Evolutionary conservation across 139 green algal species (phyloP).

Genomic region (Chlamydomonas incerta): DNA sequence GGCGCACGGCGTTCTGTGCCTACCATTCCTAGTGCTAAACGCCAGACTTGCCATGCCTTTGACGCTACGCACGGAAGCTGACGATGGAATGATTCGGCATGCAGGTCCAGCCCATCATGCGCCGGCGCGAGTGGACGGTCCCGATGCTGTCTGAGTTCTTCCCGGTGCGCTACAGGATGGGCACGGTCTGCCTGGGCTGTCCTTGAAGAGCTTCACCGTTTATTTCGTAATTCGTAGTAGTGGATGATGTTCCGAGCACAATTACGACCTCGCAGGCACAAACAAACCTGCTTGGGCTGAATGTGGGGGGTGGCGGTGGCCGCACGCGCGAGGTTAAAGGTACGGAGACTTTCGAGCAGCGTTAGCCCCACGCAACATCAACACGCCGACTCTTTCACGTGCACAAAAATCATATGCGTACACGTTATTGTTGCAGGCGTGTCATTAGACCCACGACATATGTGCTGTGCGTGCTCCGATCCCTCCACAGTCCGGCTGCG

Average conservation of each 20-base stretch:
- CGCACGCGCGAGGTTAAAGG: constrained; percentile 42
- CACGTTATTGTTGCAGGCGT: too few species aligned
- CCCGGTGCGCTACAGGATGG: constrained; percentile 42
- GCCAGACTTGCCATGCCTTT: not conserved
- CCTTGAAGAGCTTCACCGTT: too few species aligned
- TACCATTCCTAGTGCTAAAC: too few species aligned
- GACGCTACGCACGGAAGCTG: not conserved
- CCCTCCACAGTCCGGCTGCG: constrained; percentile 1
- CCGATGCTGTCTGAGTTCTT: constrained; percentile 83
- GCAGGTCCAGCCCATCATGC: constrained; percentile 93
- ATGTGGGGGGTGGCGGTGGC: constrained; percentile 67
- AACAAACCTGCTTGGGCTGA: constrained; percentile 75
- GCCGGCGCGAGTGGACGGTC: constrained; percentile 68
- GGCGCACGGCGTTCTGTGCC: too few species aligned
- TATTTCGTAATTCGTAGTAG: too few species aligned
- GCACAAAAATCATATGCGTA: too few species aligned
- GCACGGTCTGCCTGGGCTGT: not conserved
- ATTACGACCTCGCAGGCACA: not conserved
- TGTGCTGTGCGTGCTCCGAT: too few species aligned
- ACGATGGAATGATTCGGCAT: not conserved
- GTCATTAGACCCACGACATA: too few species aligned
- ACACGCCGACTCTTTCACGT: too few species aligned
- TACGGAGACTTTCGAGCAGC: not conserved
- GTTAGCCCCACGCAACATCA: too few species aligned
- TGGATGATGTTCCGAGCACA: too few species aligned